Evolutionary conservation across 2,329 filamentous ascomycete species (phyloP).

Genomic region (Botrytis fragariae): DNA sequence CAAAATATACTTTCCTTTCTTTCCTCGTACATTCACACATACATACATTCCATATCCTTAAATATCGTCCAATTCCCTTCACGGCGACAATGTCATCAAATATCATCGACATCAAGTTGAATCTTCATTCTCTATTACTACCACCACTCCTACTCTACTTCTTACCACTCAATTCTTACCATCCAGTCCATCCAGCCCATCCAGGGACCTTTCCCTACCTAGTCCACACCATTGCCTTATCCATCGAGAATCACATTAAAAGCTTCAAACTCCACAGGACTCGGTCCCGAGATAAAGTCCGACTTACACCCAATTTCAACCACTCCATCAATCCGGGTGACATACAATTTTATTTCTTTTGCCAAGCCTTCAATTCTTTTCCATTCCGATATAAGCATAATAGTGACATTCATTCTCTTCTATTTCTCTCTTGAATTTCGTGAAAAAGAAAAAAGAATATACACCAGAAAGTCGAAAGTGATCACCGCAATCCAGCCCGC

Average conservation of each 20-base stretch:
- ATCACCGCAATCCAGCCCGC: background rate
- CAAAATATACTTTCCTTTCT: background rate
- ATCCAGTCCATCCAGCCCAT: background rate
- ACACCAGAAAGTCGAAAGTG: background rate
- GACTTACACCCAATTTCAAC: background rate
- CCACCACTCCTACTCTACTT: background rate
- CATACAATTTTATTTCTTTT: background rate
- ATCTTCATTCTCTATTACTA: too few relatives aligned
- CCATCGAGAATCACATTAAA: background rate
- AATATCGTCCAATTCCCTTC: background rate
- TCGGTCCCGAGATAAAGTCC: background rate
- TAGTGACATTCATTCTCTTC: background rate
- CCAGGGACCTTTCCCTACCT: background rate
- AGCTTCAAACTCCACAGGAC: background rate
- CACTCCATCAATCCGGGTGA: background rate
- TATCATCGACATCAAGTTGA: background rate
- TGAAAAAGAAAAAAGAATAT: background rate
- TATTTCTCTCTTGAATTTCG: background rate
- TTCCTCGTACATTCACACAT: too few relatives aligned
- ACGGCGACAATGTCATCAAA: background rate
- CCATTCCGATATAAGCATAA: background rate
- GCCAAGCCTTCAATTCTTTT: background rate
- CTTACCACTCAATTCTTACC: background rate
- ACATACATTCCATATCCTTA: background rate
- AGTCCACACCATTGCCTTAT: background rate